Conservation (phyloP, 2,329 filamentous ascomycete species). For the Aspergillus aculeatinus region DNA sequence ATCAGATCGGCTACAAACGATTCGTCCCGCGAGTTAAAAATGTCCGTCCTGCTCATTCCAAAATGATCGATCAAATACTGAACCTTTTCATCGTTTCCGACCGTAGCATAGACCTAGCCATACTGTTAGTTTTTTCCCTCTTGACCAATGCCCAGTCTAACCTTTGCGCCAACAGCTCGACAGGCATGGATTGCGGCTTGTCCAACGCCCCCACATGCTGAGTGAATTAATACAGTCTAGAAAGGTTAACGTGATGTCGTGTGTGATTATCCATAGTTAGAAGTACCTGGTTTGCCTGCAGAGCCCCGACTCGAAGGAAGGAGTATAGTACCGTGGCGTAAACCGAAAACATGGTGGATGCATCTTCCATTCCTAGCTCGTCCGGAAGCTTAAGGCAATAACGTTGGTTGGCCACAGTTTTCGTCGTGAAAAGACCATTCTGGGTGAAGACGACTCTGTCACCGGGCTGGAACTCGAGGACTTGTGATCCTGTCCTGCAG, state of each 20-base stretch:
- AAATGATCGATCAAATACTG: conserved; percentile 23
- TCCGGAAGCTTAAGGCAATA: conserved; percentile 18
- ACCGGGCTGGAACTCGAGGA: too few relatives aligned
- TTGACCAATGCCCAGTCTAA: too few relatives aligned
- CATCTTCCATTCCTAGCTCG: conserved; percentile 14
- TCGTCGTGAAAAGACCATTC: conserved; percentile 11
- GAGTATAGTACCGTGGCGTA: conserved; percentile 23
- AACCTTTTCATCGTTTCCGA: conserved; percentile 23
- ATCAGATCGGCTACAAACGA: conserved; percentile 20
- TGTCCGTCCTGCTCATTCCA: conserved; percentile 20
- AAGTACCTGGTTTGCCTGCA: too few relatives aligned
- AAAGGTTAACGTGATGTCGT: too few relatives aligned
- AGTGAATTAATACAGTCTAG: too few relatives aligned
- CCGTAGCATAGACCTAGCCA: conserved; percentile 23
- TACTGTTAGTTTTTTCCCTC: too few relatives aligned
- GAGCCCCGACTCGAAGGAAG: conserved; percentile 24
- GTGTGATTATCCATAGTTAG: too few relatives aligned
- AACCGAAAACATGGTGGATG: conserved; percentile 2
- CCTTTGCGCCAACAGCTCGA: conserved; percentile 22
- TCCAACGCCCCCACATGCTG: conserved; percentile 29
- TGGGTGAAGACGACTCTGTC: conserved; percentile 29
- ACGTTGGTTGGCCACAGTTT: conserved; percentile 11
- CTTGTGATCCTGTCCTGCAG: too few relatives aligned
- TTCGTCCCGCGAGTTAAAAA: conserved; percentile 25
- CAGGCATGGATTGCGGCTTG: conserved; percentile 28